phyloP scores from a whole-genome alignment of 192 early-diverging fungal genomes.

The Podila epicladia region DNA sequence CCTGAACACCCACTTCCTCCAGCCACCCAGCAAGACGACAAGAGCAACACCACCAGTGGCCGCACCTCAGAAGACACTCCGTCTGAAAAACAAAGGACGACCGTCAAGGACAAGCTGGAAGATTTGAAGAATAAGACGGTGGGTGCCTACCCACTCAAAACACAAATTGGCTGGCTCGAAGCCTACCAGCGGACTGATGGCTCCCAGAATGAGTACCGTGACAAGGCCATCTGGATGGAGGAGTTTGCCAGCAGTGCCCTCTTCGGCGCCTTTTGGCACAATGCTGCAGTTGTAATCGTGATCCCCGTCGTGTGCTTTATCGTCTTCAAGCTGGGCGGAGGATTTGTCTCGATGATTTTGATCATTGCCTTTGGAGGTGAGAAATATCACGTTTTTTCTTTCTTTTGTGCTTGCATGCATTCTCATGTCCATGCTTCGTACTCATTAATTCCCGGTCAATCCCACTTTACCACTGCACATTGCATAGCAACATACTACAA shows the following conservation, averaged over 20 bases:
- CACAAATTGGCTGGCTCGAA: slow-evolving; percentile 46
- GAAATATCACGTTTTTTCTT: too few relatives aligned
- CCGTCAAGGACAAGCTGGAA: background rate
- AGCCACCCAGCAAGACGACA: background rate
- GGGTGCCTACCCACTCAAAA: slow-evolving; percentile 24
- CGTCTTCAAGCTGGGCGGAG: slow-evolving; percentile 44
- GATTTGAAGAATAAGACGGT: slow-evolving; percentile 21
- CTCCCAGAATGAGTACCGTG: slow-evolving; percentile 39
- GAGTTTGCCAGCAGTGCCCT: slow-evolving; percentile 50
- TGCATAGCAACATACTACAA: slow-evolving; percentile 75
- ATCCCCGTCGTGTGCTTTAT: slow-evolving; percentile 33
- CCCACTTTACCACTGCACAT: slow-evolving; percentile 1
- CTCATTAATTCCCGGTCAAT: background rate
- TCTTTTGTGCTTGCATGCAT: background rate
- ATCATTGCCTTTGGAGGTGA: slow-evolving; percentile 51
- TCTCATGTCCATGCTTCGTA: background rate
- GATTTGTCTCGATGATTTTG: slow-evolving; percentile 38
- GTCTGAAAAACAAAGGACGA: background rate
- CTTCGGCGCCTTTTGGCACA: slow-evolving; percentile 50
- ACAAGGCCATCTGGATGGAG: slow-evolving; percentile 51
- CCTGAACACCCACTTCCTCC: slow-evolving; percentile 1
- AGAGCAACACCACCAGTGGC: background rate
- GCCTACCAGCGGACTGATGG: slow-evolving; percentile 43
- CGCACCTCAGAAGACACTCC: background rate
- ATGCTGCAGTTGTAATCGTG: slow-evolving; percentile 29